A percentile compares a stretch with the other conserved stretches of the same genome.
These are phyloP conservation scores for Tylopilus subfusipes DNA, from an alignment of 768 basidiomycete genomes.

Conservation along the genomic window DNA sequence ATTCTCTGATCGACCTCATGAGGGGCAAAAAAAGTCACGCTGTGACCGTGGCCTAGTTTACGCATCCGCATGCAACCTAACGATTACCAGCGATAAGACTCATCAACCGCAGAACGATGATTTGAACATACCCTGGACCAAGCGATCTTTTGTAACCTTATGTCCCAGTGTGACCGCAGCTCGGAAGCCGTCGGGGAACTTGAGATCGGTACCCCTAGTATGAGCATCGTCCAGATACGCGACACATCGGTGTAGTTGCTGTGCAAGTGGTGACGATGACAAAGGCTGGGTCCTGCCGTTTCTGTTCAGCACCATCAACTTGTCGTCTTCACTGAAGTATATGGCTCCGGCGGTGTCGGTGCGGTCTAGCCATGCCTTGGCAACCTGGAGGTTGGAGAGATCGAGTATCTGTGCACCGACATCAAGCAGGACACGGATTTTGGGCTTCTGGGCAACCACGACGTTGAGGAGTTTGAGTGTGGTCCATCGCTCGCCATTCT, in stretches of 20 bases:
- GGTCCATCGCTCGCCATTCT: neutral
- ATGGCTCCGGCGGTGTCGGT: neutral
- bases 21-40: neutral
- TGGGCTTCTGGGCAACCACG: neutral
- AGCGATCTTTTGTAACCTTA: neutral
- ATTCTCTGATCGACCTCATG: neutral
- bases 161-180: neutral
- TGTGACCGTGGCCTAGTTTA: neutral
- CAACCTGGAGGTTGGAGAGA: neutral
- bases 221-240: neutral
- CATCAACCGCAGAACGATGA: too few species aligned
- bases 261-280: neutral
- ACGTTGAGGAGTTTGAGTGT: neutral
- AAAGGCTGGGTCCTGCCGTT: neutral
- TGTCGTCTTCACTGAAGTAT: neutral
- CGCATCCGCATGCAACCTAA: neutral
- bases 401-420: neutral
- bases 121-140: neutral
- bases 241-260: neutral
- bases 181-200: neutral
- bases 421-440: neutral
- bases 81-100: neutral
- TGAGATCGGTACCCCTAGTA: neutral
- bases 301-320: neutral
- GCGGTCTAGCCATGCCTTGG: neutral